These are phyloP conservation scores for Phaeosphaeriaceae sp. DNA, from an alignment of 2,329 filamentous ascomycete species.

Conservation along the genomic window DNA sequence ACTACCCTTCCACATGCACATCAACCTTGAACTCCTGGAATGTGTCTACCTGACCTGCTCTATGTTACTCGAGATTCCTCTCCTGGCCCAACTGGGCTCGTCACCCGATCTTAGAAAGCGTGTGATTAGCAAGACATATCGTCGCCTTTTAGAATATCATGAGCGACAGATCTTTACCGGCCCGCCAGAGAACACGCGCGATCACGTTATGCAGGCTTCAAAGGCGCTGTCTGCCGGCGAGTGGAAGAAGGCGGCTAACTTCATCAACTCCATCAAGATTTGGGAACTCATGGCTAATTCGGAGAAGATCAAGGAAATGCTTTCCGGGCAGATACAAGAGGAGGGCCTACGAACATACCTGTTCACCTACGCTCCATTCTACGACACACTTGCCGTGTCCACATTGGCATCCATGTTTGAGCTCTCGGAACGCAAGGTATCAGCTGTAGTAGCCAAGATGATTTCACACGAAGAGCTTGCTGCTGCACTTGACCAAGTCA, in stretches of 20 bases:
- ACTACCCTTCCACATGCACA: slow-evolving; percentile 99
- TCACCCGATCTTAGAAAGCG: slow-evolving; percentile 97
- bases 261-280: slow-evolving; percentile 98
- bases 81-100: slow-evolving; percentile 94
- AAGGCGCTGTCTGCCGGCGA: slow-evolving; percentile 96
- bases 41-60: slow-evolving; percentile 98
- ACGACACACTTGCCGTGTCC: slow-evolving; percentile 89
- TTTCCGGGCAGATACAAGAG: slow-evolving; percentile 97
- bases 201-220: slow-evolving; percentile 99
- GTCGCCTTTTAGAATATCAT: slow-evolving; percentile 98
- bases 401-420: slow-evolving; percentile 96
- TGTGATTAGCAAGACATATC: slow-evolving; percentile 98
- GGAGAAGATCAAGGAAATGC: slow-evolving; percentile 95
- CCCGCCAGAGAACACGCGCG: slow-evolving; percentile 96
- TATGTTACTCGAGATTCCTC: slow-evolving; percentile 98
- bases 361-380: slow-evolving; percentile 99
- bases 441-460: slow-evolving; percentile 98
- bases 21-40: slow-evolving; percentile 97
- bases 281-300: slow-evolving; percentile 97
- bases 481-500: slow-evolving; percentile 96
- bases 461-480: slow-evolving; percentile 98
- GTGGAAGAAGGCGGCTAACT: slow-evolving; percentile 95
- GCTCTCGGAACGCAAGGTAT: slow-evolving; percentile 85
- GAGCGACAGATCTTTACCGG: slow-evolving; percentile 99
- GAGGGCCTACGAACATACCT: slow-evolving; percentile 97